Evolutionary conservation across 1,284 basidiomycete species (phyloP).

Genomic region (Lentinula novae-zelandiae): DNA sequence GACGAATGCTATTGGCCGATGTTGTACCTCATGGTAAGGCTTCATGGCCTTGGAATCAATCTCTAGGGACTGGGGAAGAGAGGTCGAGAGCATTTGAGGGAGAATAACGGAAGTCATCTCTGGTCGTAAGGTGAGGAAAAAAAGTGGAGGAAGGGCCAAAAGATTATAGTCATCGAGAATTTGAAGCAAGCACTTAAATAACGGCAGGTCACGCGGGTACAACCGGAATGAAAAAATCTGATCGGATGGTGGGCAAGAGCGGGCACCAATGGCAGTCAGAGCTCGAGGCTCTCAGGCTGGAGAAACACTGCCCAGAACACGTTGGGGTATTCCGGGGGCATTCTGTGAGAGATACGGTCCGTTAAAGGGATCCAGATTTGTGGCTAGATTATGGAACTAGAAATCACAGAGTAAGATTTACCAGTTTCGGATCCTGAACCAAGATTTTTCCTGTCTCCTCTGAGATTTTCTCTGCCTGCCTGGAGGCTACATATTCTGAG

Average conservation of each 20-base stretch:
- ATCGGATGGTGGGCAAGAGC: not conserved
- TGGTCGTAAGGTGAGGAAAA: not conserved
- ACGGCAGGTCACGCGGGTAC: constrained; percentile 6
- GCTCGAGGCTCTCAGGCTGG: not conserved
- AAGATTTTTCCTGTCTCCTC: not conserved
- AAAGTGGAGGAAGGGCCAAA: not conserved
- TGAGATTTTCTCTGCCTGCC: not conserved
- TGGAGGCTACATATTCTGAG: not conserved
- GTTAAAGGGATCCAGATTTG: not conserved
- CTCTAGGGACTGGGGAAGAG: constrained; percentile 21
- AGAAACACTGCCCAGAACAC: not conserved
- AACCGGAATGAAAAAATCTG: constrained; percentile 3
- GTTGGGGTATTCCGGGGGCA: not conserved
- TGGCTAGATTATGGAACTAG: not conserved
- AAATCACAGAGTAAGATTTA: not conserved
- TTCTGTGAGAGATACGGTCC: not conserved
- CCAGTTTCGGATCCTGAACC: not conserved
- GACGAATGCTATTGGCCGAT: not conserved
- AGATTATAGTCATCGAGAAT: not conserved
- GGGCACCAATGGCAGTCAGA: not conserved
- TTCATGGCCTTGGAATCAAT: constrained; percentile 14
- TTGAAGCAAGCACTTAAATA: not conserved
- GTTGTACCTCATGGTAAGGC: constrained; percentile 38
- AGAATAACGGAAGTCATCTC: constrained; percentile 36
- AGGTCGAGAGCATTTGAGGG: constrained; percentile 28